Evolutionary conservation across 2,329 filamentous ascomycete genomes (phyloP), one percentile per base, ranked within the genome.

Genomic region (Raffaelea ambrosiae): DNA sequence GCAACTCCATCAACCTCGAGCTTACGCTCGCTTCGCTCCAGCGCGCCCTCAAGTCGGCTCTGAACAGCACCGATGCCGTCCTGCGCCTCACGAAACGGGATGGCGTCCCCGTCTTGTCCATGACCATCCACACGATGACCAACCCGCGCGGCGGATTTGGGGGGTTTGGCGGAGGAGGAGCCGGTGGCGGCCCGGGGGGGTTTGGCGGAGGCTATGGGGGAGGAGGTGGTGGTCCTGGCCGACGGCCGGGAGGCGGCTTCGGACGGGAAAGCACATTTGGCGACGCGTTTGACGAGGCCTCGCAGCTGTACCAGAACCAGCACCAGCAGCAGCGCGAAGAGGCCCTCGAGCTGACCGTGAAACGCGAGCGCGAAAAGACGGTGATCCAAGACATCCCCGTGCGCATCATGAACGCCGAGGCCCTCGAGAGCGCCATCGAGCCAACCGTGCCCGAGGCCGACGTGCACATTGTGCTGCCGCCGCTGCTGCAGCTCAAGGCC

Each of bases 351-450:
- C 79, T 70, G 55, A 77, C 61, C 55, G 74, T 79, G 21, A 68
- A 72, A 40, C 74, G 84, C 48, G 87, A 91, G 59, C 83, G 88
- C 57, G 90, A 96, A 63, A 95, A 93, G 53, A 77, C 94, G 57
- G 86, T 98, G 59, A 95, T 89, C 1, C 93, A 98, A 61, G 89
- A 97, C 65, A 86, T 98, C 36, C 93, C 93, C n/a, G 85, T 97
- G 40, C 84, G 90, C 18, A 89, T 98, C 2, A 77, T 98, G 10
- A 82, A 87, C 49, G 83, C 87, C 2, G 80, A 85, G 46, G 84
- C 81, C 0, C 88, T 97, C n/a, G 86, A 93, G 59, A 86, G 83
- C n/a, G 82, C 97, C 53, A 88, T 95, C 69, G 91, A 98, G 68
- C 93, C 93, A 14, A 82, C 83, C 51, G 88, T 90, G 50, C 83